Conservation (phyloP, 1,284 basidiomycete species). For the Ceratobasidium sp. region DNA sequence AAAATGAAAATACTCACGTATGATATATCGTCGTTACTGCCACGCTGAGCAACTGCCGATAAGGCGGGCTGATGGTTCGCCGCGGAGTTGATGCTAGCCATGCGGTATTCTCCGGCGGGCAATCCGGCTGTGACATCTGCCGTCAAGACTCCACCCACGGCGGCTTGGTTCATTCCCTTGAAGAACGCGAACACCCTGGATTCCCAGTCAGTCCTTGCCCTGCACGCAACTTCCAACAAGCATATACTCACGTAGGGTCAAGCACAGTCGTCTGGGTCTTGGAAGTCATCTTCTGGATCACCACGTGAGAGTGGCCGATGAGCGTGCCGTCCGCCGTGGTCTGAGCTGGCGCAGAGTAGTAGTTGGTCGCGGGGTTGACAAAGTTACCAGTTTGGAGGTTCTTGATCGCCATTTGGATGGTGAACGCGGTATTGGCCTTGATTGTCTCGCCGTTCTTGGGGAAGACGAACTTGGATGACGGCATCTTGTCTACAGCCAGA, state of each 20-base stretch:
- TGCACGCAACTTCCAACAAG: not conserved
- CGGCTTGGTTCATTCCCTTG: slow-evolving; percentile 70
- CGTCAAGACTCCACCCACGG: slow-evolving; percentile 65
- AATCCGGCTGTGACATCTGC: slow-evolving; percentile 70
- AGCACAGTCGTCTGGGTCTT: slow-evolving; percentile 66
- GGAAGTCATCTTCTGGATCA: slow-evolving; percentile 67
- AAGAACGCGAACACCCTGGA: slow-evolving; percentile 70
- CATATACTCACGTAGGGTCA: slow-evolving; percentile 60
- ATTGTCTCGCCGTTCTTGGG: slow-evolving; percentile 70
- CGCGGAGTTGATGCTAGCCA: slow-evolving; percentile 70
- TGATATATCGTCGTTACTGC: slow-evolving; percentile 68
- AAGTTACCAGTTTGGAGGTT: slow-evolving; percentile 74
- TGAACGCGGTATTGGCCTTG: slow-evolving; percentile 68
- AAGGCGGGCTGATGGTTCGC: slow-evolving; percentile 77
- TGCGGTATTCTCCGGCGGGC: slow-evolving; percentile 70
- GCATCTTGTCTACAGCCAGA: slow-evolving; percentile 68
- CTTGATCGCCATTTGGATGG: slow-evolving; percentile 68
- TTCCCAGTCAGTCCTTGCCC: not conserved
- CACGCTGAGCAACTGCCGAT: slow-evolving; percentile 73
- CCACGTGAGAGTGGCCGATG: slow-evolving; percentile 74
- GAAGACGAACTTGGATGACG: slow-evolving; percentile 69
- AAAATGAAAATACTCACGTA: slow-evolving; percentile 62
- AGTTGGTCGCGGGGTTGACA: slow-evolving; percentile 70
- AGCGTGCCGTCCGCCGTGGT: slow-evolving; percentile 67
- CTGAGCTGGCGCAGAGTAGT: slow-evolving; percentile 77